phyloP scores from a whole-genome alignment of 768 basidiomycete species.

The Lentinula boryana region DNA sequence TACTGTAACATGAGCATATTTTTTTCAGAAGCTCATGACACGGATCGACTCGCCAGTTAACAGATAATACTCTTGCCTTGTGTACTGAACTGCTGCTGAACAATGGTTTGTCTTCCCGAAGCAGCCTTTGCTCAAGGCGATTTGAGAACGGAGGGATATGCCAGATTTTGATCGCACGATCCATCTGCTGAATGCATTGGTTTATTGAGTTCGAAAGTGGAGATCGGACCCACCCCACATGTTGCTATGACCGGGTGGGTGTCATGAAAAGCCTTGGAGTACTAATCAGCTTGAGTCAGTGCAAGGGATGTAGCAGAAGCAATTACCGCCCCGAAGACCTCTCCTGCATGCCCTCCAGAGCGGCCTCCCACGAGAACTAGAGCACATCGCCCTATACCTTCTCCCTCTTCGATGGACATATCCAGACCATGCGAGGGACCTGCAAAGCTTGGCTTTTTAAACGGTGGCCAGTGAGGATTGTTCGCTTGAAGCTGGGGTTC shows the following conservation, averaged over 20 bases:
- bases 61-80: slow-evolving; percentile 55
- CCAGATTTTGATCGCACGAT: slow-evolving; percentile 77
- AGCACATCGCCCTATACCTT: slow-evolving; percentile 58
- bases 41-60: slow-evolving; percentile 45
- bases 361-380: slow-evolving; percentile 62
- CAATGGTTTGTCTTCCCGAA: slow-evolving; percentile 65
- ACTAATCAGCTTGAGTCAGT: neutral
- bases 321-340: slow-evolving; percentile 60
- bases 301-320: slow-evolving; percentile 4
- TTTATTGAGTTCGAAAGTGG: slow-evolving; percentile 4
- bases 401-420: slow-evolving; percentile 52
- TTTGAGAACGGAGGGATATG: slow-evolving; percentile 34
- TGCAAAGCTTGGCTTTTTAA: slow-evolving; percentile 42
- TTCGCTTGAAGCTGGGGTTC: slow-evolving; percentile 25
- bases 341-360: slow-evolving; percentile 68
- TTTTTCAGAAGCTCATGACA: neutral
- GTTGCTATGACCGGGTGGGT: slow-evolving; percentile 64
- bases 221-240: slow-evolving; percentile 52
- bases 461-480: slow-evolving; percentile 57
- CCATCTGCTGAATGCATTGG: slow-evolving; percentile 40
- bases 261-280: slow-evolving; percentile 60
- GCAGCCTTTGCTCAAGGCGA: slow-evolving; percentile 12
- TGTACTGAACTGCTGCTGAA: slow-evolving; percentile 67
- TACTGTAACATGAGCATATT: neutral
- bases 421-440: slow-evolving; percentile 69